Conservation (phyloP, 2,329 filamentous ascomycete species). For the Curvularia sp. region DNA sequence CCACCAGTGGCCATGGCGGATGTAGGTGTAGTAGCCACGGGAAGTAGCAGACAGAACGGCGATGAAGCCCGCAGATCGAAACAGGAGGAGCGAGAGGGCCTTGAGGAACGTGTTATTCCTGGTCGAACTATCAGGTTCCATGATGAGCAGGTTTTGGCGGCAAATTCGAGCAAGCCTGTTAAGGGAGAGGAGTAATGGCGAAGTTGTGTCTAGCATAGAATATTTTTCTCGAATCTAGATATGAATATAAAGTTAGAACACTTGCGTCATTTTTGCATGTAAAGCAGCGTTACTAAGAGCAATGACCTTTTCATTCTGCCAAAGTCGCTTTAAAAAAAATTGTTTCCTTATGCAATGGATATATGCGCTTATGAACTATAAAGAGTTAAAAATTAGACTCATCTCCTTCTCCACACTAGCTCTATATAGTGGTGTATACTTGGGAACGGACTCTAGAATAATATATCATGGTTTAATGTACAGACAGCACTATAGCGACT, state of each 20-base stretch:
- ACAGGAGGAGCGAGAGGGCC: background rate
- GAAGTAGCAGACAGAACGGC: background rate
- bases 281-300: no score
- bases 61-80: background rate
- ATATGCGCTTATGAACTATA: no score
- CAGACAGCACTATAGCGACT: no score
- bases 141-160: constrained; percentile 27
- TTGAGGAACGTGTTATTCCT: constrained; percentile 14
- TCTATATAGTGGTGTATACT: no score
- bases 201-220: background rate
- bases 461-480: no score
- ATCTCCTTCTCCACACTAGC: no score
- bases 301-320: no score
- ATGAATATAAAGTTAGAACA: background rate
- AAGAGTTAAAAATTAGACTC: no score
- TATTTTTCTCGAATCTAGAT: background rate
- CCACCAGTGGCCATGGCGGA: background rate
- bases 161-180: background rate
- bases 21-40: background rate
- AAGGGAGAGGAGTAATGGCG: background rate
- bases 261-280: background rate
- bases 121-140: constrained; percentile 41
- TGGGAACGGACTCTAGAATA: no score
- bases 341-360: no score
- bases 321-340: no score